Percentiles rank a stretch among this genome's conserved stretches.
These are phyloP conservation scores for Anthracocystis setariae DNA, from an alignment of 1,284 basidiomycete species.

Conservation along the genomic window DNA sequence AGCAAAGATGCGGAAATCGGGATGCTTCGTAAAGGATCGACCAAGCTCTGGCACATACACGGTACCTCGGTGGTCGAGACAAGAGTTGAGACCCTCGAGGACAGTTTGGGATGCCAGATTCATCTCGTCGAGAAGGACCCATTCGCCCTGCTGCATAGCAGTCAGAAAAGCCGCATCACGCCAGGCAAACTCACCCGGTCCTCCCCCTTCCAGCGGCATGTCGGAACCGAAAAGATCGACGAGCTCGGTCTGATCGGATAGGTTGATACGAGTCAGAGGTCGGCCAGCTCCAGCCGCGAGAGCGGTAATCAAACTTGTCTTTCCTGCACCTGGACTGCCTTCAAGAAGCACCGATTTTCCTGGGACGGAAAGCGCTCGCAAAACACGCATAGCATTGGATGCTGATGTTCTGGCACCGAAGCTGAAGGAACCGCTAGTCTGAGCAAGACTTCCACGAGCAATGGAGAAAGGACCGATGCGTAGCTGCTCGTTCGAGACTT, in stretches of 20 bases:
- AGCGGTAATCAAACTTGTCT: constrained; percentile 91
- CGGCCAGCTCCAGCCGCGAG: constrained; percentile 84
- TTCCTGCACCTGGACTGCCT: constrained; percentile 98
- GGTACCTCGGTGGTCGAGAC: constrained; percentile 93
- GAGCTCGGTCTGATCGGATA: constrained; percentile 98
- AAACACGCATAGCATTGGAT: constrained; percentile 87
- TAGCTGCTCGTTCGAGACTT: constrained; percentile 68
- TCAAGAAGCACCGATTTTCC: constrained; percentile 91
- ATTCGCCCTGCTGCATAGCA: constrained; percentile 78
- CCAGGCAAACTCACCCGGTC: constrained; percentile 94
- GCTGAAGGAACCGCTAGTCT: constrained; percentile 73
- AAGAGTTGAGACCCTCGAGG: constrained; percentile 95
- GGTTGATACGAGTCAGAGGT: constrained; percentile 90
- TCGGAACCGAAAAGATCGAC: constrained; percentile 97
- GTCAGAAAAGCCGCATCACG: constrained; percentile 94
- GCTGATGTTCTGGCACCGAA: constrained; percentile 88
- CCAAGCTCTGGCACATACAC: constrained; percentile 96
- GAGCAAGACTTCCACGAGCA: constrained; percentile 71
- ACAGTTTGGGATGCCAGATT: constrained; percentile 91
- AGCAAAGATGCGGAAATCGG: constrained; percentile 93
- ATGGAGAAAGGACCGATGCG: constrained; percentile 83
- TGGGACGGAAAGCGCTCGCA: constrained; percentile 86
- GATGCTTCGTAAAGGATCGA: constrained; percentile 86
- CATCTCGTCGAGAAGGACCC: constrained; percentile 99
- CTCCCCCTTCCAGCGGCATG: constrained; percentile 90